A percentile compares a stretch with the other conserved stretches of the same genome.
phyloP scores from a whole-genome alignment of 192 early-diverging fungal genomes.

The Linnemannia schmuckeri region DNA sequence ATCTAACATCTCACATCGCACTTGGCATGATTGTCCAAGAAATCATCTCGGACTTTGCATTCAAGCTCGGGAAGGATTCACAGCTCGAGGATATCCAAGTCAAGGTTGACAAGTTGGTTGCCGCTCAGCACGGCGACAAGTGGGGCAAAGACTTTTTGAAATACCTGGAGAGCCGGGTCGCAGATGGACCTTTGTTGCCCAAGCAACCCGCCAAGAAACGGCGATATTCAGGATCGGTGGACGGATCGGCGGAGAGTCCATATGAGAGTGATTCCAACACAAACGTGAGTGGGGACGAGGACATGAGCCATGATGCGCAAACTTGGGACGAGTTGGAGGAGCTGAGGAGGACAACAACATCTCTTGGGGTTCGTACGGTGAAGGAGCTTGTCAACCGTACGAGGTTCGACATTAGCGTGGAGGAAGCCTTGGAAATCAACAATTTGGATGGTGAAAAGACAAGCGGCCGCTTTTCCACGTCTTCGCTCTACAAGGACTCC shows the following conservation, averaged over 20 bases:
- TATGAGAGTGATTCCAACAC: not conserved
- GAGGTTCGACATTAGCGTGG: not conserved
- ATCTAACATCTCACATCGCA: slow-evolving; percentile 43
- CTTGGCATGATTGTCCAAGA: slow-evolving; percentile 52
- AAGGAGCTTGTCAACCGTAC: slow-evolving; percentile 1
- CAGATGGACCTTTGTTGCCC: not conserved
- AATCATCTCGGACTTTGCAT: slow-evolving; percentile 40
- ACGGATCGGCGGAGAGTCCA: not conserved
- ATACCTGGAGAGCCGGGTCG: not conserved
- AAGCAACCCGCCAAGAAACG: not conserved
- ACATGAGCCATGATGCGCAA: not conserved
- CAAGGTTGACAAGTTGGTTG: slow-evolving; percentile 10
- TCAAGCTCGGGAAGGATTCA: slow-evolving; percentile 31
- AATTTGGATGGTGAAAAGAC: too few species aligned
- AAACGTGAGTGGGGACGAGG: not conserved
- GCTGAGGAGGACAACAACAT: not conserved
- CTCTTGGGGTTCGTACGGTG: not conserved
- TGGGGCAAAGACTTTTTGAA: not conserved
- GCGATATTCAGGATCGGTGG: not conserved
- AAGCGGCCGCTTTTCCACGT: too few species aligned
- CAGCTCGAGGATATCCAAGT: slow-evolving; percentile 33
- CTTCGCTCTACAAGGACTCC: too few species aligned
- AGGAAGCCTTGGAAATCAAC: not conserved
- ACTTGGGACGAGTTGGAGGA: not conserved
- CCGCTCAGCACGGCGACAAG: not conserved